A percentile compares a stretch with the other conserved stretches of the same genome.
phyloP scores from a whole-genome alignment of 106 monocot genomes.

The Chionographis japonica region DNA sequence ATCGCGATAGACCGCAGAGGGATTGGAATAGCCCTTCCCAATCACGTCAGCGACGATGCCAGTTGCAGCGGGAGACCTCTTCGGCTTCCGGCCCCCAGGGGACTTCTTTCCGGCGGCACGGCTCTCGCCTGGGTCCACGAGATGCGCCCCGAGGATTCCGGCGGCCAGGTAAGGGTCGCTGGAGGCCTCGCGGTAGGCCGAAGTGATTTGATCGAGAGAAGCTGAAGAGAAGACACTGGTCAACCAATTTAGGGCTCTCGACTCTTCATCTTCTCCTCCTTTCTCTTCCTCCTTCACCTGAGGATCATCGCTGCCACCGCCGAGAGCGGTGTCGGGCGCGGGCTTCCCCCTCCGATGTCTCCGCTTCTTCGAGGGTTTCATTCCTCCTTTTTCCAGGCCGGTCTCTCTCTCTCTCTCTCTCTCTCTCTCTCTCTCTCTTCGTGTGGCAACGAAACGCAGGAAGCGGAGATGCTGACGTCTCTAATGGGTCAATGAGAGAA shows the following conservation, averaged over 20 bases:
- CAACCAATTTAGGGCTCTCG: conserved; percentile 36
- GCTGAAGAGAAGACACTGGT: conserved; percentile 35
- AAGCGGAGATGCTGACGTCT: too few species aligned
- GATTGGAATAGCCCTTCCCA: conserved; percentile 46
- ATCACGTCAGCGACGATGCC: conserved; percentile 69
- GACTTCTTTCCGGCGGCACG: not conserved
- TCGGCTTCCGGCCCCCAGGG: conserved; percentile 24
- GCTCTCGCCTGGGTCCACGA: conserved; percentile 19
- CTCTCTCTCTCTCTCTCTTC: too few species aligned
- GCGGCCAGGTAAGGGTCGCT: conserved; percentile 52
- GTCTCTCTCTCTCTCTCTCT: too few species aligned
- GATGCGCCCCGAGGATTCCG: conserved; percentile 49
- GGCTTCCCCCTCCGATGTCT: conserved; percentile 5
- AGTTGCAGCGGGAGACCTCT: conserved; percentile 34
- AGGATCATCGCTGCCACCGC: not conserved
- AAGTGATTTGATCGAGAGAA: conserved; percentile 46
- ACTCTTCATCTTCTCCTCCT: not conserved
- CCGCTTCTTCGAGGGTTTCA: conserved; percentile 33
- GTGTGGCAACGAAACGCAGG: too few species aligned
- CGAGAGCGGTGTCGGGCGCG: not conserved
- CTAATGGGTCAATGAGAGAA: too few species aligned
- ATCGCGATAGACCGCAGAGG: not conserved
- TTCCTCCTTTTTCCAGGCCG: not conserved
- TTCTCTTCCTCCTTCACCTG: not conserved
- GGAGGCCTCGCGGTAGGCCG: conserved; percentile 45